Evolutionary conservation across 2,329 filamentous ascomycete species (phyloP).

Genomic region (Dactylella cylindrospora): DNA sequence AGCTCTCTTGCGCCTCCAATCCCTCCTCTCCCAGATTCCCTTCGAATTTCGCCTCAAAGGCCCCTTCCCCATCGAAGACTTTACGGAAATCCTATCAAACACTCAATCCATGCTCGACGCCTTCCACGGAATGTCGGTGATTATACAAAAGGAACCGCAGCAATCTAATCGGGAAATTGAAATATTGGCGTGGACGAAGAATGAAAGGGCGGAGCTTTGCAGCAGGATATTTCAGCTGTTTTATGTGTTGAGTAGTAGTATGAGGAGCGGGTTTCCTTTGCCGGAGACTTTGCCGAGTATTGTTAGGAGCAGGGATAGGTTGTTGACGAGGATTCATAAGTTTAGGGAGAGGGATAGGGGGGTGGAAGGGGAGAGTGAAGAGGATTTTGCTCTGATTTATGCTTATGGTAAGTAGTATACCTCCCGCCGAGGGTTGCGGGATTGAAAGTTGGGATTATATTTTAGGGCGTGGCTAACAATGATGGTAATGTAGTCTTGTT

Average conservation of each 20-base stretch:
- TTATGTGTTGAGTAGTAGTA: conserved; percentile 81
- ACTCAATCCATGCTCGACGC: conserved; percentile 85
- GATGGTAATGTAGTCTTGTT: conserved; percentile 56
- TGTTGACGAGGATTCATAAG: conserved; percentile 83
- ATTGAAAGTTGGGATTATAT: background rate
- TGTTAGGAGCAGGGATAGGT: conserved; percentile 73
- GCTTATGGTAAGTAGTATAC: conserved; percentile 64
- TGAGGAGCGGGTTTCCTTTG: conserved; percentile 92
- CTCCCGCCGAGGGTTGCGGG: background rate
- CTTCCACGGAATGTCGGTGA: conserved; percentile 94
- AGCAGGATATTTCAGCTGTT: conserved; percentile 86
- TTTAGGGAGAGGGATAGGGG: conserved; percentile 67
- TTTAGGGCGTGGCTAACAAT: background rate
- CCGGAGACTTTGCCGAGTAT: conserved; percentile 85
- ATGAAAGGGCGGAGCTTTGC: conserved; percentile 78
- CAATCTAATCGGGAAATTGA: conserved; percentile 78
- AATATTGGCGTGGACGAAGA: conserved; percentile 74
- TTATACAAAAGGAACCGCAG: conserved; percentile 76
- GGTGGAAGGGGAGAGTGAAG: conserved; percentile 55
- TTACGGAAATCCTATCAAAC: conserved; percentile 72
- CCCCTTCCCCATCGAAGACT: conserved; percentile 76
- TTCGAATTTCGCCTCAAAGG: conserved; percentile 83
- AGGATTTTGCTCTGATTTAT: conserved; percentile 87
- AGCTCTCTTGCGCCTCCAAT: conserved; percentile 45
- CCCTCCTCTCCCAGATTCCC: conserved; percentile 71